Evolutionary conservation across 164 flowering plant species (phyloP).

Genomic region (Macadamia tetraphylla): DNA sequence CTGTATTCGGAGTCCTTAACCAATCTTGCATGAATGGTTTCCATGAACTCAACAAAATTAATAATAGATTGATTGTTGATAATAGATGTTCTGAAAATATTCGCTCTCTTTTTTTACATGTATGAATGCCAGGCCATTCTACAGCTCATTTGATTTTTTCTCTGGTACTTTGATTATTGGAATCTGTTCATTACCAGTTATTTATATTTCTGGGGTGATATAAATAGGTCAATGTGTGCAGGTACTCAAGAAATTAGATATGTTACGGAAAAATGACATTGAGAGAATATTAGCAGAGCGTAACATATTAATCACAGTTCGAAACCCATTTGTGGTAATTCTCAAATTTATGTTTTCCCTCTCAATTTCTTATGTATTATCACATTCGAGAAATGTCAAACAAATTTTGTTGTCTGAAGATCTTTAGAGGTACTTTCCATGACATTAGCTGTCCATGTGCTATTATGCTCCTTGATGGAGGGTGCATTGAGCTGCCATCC

Average conservation of each 20-base stretch:
- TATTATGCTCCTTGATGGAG: not conserved
- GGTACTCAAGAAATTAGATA: slow-evolving; percentile 77
- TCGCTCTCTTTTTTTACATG: too few relatives aligned
- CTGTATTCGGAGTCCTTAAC: too few relatives aligned
- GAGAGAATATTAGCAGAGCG: slow-evolving; percentile 79
- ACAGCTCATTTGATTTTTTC: not conserved
- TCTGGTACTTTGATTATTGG: not conserved
- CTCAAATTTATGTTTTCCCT: slow-evolving; percentile 6
- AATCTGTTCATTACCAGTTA: not conserved
- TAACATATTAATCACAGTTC: slow-evolving; percentile 67
- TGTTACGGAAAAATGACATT: slow-evolving; percentile 71
- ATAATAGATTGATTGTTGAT: too few relatives aligned
- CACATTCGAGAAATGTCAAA: not conserved
- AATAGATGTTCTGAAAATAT: too few relatives aligned
- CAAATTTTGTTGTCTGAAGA: not conserved
- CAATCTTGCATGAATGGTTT: too few relatives aligned
- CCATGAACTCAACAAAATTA: too few relatives aligned
- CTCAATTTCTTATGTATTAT: not conserved
- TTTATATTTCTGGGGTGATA: slow-evolving; percentile 1
- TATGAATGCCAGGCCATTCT: too few relatives aligned
- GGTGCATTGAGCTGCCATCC: not conserved
- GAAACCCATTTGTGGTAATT: slow-evolving; percentile 82
- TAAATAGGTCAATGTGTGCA: slow-evolving; percentile 21
- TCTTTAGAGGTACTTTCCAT: not conserved
- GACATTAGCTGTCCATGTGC: not conserved